phyloP scores from a whole-genome alignment of 345 rosid genomes.

The Eutrema heterophyllum region DNA sequence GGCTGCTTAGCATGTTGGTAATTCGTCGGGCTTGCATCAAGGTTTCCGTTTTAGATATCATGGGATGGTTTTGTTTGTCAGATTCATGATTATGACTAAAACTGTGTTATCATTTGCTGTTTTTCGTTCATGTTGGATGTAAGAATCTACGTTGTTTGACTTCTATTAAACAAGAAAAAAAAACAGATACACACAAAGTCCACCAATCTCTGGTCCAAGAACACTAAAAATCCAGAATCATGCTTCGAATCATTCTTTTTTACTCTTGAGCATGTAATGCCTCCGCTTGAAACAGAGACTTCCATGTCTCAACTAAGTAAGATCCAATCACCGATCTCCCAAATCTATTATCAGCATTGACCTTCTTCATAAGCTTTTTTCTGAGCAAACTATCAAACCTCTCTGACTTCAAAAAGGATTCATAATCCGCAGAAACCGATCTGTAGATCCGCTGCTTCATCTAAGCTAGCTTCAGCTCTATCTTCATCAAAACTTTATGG shows the following conservation, averaged over 20 bases:
- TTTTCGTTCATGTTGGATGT: not conserved
- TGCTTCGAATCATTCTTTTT: not conserved
- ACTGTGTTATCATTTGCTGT: not conserved
- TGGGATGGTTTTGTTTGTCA: too few species aligned
- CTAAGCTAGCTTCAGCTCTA: slow-evolving; percentile 17
- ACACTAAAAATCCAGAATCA: not conserved
- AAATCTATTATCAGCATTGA: not conserved
- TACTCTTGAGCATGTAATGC: not conserved
- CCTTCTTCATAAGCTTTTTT: not conserved
- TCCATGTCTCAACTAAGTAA: slow-evolving; percentile 14
- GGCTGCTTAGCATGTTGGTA: too few species aligned
- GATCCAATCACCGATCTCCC: not conserved
- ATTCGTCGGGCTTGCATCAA: too few species aligned
- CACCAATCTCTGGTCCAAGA: not conserved
- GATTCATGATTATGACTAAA: too few species aligned
- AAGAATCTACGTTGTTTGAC: not conserved
- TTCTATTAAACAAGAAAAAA: not conserved
- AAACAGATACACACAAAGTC: not conserved
- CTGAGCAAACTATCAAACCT: not conserved
- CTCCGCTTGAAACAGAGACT: not conserved
- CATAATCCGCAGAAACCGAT: slow-evolving; percentile 16
- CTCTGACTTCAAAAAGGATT: not conserved
- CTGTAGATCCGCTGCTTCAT: not conserved
- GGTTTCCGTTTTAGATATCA: too few species aligned
- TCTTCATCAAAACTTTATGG: too few species aligned